A percentile compares a stretch with the other conserved stretches of the same genome.
These are phyloP conservation scores for Didymella pinodella DNA, from an alignment of 2,329 filamentous ascomycete species.

Conservation along the genomic window DNA sequence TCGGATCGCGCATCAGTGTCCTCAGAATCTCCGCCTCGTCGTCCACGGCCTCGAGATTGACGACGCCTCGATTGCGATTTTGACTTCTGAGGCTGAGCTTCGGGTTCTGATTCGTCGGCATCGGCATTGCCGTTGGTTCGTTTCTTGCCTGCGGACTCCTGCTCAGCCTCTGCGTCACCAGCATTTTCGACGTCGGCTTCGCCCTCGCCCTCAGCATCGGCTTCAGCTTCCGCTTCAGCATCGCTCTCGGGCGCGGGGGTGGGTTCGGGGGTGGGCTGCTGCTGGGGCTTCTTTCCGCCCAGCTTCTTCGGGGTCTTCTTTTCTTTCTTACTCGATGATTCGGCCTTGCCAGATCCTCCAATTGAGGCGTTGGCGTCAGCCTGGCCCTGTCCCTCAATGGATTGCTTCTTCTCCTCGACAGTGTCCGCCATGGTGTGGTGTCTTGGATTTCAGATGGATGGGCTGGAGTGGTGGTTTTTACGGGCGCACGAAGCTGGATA, in stretches of 20 bases:
- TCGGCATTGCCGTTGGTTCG: conserved; percentile 46
- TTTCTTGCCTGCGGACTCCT: conserved; percentile 51
- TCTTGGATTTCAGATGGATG: conserved; percentile 17
- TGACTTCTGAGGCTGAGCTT: conserved; percentile 50
- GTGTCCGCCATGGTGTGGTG: conserved; percentile 49
- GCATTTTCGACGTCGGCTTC: conserved; percentile 19
- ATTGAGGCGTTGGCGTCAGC: conserved; percentile 48
- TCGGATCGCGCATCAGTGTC: conserved; percentile 64
- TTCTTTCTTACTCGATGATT: conserved; percentile 55
- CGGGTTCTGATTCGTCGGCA: conserved; percentile 56
- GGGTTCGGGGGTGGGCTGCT: conserved; percentile 57
- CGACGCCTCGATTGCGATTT: conserved; percentile 57
- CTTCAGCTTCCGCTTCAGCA: conserved; percentile 44
- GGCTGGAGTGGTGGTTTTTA: not conserved
- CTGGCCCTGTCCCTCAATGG: conserved; percentile 49
- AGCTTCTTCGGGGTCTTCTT: conserved; percentile 61
- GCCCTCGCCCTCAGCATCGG: conserved; percentile 22
- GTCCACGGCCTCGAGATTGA: conserved; percentile 60
- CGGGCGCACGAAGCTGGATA: conserved; percentile 14
- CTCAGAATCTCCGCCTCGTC: conserved; percentile 58
- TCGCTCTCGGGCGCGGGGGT: conserved; percentile 57
- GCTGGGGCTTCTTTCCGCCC: conserved; percentile 55
- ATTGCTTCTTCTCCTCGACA: conserved; percentile 49
- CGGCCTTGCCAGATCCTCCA: conserved; percentile 48
- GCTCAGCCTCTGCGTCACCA: conserved; percentile 50